Evolutionary conservation across 148 eudicot genomes (phyloP), one percentile per base, ranked within the genome.

Genomic region (Camellia sinensis): DNA sequence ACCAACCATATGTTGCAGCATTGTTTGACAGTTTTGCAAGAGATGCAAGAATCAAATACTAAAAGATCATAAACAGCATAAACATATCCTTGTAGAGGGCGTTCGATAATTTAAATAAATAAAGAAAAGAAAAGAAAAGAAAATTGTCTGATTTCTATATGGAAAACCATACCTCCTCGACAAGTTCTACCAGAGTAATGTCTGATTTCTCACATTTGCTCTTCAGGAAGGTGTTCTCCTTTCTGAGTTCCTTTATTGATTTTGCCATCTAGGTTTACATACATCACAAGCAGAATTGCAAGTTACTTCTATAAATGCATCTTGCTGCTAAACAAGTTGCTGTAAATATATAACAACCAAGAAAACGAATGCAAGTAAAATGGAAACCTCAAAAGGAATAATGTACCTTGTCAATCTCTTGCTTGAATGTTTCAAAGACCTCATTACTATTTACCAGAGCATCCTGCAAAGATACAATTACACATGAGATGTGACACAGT

Each of bases 401-500:
- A 54, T 40, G 40, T 87, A 96, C 99, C 97, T 96, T 96, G 79
- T 92, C 97, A 80, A 94, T 94, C 85, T 96, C 99, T 91, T 88
- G 90, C 91, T 92, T 96, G 83, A 91, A 96, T 70, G 99, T 91
- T 87, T 91, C 97, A 83, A 96, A 96, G 69, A 96, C 99, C 78
- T 96, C 98, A 75, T 96, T 96, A 85, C 99, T 96, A 81, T 96
- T 96, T 85, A 91, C 76, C 79, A 93, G 85, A 76, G 99, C 99
- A 82, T 93, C 99, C 99, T 96, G 97, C 80, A 80, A 82, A 78
- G 45, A 44, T 5, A 67, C 41, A 60, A 65, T 46, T 75, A 71
- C 40, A 72, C 19, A 17, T 60, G 67, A 80, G 78, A 78, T 61
- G 63, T 52, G 44, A 29, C 37, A 65, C 2, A 12, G 11, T 40